Percentiles rank a stretch among this genome's conserved stretches.
These are phyloP conservation scores for Stromatinia cepivora DNA, from an alignment of 2,329 filamentous ascomycete genomes.

Conservation along the genomic window DNA sequence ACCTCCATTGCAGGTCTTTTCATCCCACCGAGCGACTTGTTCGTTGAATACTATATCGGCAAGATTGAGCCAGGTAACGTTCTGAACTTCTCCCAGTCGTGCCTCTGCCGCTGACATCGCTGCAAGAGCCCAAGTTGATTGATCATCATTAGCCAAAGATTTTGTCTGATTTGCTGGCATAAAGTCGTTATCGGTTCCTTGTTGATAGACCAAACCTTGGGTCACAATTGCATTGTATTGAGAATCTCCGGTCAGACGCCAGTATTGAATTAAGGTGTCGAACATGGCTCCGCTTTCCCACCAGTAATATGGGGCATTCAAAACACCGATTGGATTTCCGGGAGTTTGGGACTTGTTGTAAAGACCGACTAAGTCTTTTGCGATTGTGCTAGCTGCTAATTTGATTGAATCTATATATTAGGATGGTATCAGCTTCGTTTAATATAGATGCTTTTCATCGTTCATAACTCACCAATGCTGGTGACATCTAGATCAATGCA, in stretches of 20 bases:
- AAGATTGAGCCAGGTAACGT: conserved; percentile 46
- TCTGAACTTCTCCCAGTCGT: conserved; percentile 58
- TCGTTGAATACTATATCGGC: conserved; percentile 70
- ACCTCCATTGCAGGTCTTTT: conserved; percentile 64
- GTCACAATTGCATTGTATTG: conserved; percentile 61
- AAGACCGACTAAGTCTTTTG: conserved; percentile 26
- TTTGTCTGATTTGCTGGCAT: conserved; percentile 61
- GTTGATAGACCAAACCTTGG: conserved; percentile 58
- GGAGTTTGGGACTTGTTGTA: conserved; percentile 31
- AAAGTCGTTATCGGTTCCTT: conserved; percentile 58
- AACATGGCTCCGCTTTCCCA: conserved; percentile 72
- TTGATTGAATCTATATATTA: conserved; percentile 32
- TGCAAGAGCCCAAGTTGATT: conserved; percentile 69
- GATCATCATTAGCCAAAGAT: conserved; percentile 68
- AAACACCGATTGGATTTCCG: conserved; percentile 27
- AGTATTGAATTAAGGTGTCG: conserved; percentile 69
- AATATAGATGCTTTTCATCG: too few species aligned
- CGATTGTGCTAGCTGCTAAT: conserved; percentile 29
- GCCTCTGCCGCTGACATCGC: conserved; percentile 67
- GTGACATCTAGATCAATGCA: conserved; percentile 26
- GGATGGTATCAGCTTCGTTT: not conserved
- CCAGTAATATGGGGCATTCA: conserved; percentile 48
- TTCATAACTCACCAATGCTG: conserved; percentile 24
- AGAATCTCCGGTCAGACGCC: conserved; percentile 58
- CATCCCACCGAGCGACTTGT: conserved; percentile 67